A percentile compares a stretch with the other conserved stretches of the same genome.
Conservation (phyloP, 2,329 filamentous ascomycete species). For the Pseudopyrenochaeta lycopersici region DNA sequence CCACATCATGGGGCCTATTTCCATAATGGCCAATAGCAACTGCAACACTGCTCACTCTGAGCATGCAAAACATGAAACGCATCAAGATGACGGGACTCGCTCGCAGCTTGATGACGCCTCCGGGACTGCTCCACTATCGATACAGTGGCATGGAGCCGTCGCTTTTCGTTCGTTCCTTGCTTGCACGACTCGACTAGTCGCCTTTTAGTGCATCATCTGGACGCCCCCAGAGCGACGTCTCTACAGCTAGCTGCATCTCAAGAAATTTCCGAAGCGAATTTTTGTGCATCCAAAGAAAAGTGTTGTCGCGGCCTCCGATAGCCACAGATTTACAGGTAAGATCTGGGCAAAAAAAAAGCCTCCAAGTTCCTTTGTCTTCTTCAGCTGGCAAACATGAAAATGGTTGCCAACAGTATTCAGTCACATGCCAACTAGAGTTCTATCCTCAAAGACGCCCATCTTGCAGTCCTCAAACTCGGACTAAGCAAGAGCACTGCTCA, state of each 20-base stretch:
- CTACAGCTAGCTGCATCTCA: slow-evolving; percentile 20
- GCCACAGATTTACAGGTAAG: slow-evolving; percentile 3
- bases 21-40: slow-evolving; percentile 28
- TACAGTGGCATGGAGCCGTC: slow-evolving; percentile 13
- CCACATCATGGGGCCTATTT: slow-evolving; percentile 22
- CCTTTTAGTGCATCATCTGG: slow-evolving; percentile 19
- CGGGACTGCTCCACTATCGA: slow-evolving; percentile 14
- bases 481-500: slow-evolving; percentile 3
- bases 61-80: slow-evolving; percentile 27
- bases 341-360: slow-evolving; percentile 3
- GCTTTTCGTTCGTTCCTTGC: slow-evolving; percentile 13
- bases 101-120: slow-evolving; percentile 20
- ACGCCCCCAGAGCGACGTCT: slow-evolving; percentile 10
- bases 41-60: background rate
- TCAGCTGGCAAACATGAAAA: background rate
- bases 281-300: slow-evolving; percentile 19
- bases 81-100: slow-evolving; percentile 13
- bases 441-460: slow-evolving; percentile 1
- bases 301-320: slow-evolving; percentile 5
- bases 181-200: slow-evolving; percentile 20
- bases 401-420: background rate
- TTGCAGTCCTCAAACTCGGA: slow-evolving; percentile 5
- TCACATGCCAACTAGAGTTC: background rate
- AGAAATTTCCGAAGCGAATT: slow-evolving; percentile 28
- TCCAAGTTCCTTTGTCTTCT: background rate